Conservation (phyloP, 75 land plant species). For the Sequoia sempervirens region DNA sequence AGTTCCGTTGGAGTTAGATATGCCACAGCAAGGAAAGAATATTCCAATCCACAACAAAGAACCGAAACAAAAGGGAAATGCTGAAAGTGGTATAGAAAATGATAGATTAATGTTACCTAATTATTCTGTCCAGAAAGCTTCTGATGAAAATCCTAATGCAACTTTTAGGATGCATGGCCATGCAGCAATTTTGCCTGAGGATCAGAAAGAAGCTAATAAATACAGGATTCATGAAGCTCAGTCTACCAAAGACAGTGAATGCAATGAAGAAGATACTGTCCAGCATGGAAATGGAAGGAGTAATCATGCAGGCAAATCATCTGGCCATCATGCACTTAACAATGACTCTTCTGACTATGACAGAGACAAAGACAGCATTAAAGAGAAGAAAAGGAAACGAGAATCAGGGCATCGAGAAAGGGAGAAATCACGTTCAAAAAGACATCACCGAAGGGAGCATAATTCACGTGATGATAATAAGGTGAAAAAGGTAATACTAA, state of each 20-base stretch:
- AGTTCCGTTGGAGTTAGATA: conserved; percentile 54
- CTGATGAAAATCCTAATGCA: neutral
- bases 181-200: neutral
- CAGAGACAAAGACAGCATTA: neutral
- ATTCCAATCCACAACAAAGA: neutral
- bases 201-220: neutral
- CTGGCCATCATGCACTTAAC: neutral
- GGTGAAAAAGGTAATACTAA: conserved; percentile 1
- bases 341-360: neutral
- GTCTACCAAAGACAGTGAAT: neutral
- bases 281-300: neutral
- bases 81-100: neutral
- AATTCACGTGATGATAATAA: neutral
- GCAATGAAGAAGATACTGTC: neutral
- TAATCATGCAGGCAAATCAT: neutral
- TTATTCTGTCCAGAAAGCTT: neutral
- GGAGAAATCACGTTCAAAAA: conserved; percentile 6
- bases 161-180: neutral
- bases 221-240: neutral
- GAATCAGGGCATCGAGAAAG: conserved; percentile 3
- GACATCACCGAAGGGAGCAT: conserved; percentile 9
- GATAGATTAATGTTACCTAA: neutral
- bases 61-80: neutral
- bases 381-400: neutral
- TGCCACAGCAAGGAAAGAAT: neutral